Evolutionary conservation across 192 early-diverging fungal species (phyloP), one percentile per base, ranked within the genome.

Genomic region (Backusella sp.): DNA sequence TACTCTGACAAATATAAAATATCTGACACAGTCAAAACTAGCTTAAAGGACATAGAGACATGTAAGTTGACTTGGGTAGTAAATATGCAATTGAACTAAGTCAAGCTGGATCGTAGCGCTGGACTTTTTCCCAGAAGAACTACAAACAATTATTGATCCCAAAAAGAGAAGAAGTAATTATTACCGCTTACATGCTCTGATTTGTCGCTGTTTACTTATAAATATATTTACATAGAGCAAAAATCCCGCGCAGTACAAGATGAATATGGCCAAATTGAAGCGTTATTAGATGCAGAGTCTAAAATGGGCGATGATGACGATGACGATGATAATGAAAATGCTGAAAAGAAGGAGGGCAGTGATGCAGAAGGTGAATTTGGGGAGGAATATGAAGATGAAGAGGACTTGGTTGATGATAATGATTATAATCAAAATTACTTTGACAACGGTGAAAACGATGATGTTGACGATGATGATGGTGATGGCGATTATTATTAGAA

Each of bases 351-450:
- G 19, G 78, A 72, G 32, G 72, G 74, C 0, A 59, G 70, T 17
- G 79, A 73, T 34, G 72, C 26, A 34, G 80, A 72, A 28, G 73
- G 68, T 39, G 77, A 73, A 37, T 53, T 39, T 30, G 80, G 71
- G 11, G 59, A 52, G 0, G 76, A 74, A 23, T 73, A 74, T 11
- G 80, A 81, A 37, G 80, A 81, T 12, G 80, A 81, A 77, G 80
- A 81, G 39, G 80, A 81, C 2, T n/a, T 81, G 52, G 69, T 81
- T 0, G 80, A 81, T 66, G 80, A 81, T 34, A 83, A 83, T 70
- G 81, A 83, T 39, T 83, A 83, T 77, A 67, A 32, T 28, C 77
- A 83, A 26, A 83, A 79, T 36, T 83, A 83, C 81, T 83, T 83
- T 79, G 81, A 83, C 53, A 79, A 83, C 35, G 81, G 81, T 26